A percentile compares a stretch with the other conserved stretches of the same genome.
phyloP scores from a whole-genome alignment of 2,329 filamentous ascomycete species.

The Colletotrichum orchidophilum region DNA sequence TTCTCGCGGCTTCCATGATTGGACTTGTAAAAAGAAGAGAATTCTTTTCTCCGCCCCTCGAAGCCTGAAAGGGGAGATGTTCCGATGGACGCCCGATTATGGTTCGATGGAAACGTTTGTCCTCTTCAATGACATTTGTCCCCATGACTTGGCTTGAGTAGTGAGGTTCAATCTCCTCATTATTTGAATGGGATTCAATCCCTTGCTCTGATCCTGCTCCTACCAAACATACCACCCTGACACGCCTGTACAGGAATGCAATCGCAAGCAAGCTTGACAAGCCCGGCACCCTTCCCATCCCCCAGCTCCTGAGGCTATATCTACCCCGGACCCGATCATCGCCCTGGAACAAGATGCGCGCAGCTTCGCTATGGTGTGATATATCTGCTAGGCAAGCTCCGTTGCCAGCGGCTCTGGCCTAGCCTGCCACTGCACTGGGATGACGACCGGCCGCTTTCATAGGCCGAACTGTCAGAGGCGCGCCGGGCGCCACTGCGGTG shows the following conservation, averaged over 20 bases:
- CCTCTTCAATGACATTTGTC: too few species aligned
- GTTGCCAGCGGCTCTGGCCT: slow-evolving; percentile 24
- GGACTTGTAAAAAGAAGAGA: neutral
- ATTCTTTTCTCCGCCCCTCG: neutral
- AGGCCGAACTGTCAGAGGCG: neutral
- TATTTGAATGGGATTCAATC: neutral
- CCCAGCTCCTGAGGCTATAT: neutral
- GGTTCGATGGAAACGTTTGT: neutral
- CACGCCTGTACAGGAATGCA: too few species aligned
- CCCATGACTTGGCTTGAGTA: too few species aligned
- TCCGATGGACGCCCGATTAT: neutral
- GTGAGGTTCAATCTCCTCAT: neutral
- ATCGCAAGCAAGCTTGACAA: neutral
- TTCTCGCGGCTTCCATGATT: neutral
- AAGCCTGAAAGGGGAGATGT: neutral
- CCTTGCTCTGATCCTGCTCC: neutral
- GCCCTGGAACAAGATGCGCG: slow-evolving; percentile 12
- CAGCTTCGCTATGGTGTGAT: slow-evolving; percentile 8
- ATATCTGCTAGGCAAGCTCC: slow-evolving; percentile 2
- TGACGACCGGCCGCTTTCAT: neutral
- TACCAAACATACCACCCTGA: neutral
- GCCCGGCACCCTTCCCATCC: neutral
- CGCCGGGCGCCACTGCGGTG: neutral
- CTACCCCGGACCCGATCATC: slow-evolving; percentile 14
- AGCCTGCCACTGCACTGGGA: slow-evolving; percentile 11